These are phyloP conservation scores for Phanerochaete carnosa DNA, from an alignment of 768 basidiomycete species.

Conservation along the genomic window DNA sequence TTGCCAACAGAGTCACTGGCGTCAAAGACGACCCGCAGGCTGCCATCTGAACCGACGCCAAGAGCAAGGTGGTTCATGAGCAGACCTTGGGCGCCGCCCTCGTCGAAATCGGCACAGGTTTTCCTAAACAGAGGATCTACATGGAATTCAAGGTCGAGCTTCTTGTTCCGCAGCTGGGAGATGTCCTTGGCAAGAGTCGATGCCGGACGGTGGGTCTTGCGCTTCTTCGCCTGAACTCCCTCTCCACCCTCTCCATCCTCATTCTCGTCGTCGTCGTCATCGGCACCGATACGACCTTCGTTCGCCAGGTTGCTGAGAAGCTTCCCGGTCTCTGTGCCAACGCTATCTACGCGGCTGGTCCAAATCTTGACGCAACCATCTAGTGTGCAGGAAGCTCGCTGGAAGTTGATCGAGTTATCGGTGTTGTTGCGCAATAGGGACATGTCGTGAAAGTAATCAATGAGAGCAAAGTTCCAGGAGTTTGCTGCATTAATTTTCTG, in stretches of 20 bases:
- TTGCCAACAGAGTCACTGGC: constrained; percentile 88
- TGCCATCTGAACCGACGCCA: constrained; percentile 75
- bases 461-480: constrained; percentile 96
- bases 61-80: constrained; percentile 93
- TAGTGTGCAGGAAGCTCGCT: constrained; percentile 94
- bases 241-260: constrained; percentile 66
- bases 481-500: constrained; percentile 99
- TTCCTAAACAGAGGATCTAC: constrained; percentile 98
- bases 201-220: constrained; percentile 68
- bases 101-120: constrained; percentile 97
- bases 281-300: constrained; percentile 55
- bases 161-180: constrained; percentile 80
- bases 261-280: constrained; percentile 57
- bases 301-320: constrained; percentile 83
- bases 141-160: constrained; percentile 91
- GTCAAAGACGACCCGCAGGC: constrained; percentile 91
- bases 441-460: constrained; percentile 99
- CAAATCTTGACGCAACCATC: constrained; percentile 99
- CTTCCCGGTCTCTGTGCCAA: constrained; percentile 95
- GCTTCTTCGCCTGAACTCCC: constrained; percentile 39
- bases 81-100: constrained; percentile 93
- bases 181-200: constrained; percentile 90
- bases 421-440: constrained; percentile 87
- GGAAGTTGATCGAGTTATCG: constrained; percentile 98
- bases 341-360: constrained; percentile 96